Percentiles rank a stretch among this genome's conserved stretches.
Evolutionary conservation across 768 basidiomycete species (phyloP).

Genomic region (Flagelloscypha sp.): DNA sequence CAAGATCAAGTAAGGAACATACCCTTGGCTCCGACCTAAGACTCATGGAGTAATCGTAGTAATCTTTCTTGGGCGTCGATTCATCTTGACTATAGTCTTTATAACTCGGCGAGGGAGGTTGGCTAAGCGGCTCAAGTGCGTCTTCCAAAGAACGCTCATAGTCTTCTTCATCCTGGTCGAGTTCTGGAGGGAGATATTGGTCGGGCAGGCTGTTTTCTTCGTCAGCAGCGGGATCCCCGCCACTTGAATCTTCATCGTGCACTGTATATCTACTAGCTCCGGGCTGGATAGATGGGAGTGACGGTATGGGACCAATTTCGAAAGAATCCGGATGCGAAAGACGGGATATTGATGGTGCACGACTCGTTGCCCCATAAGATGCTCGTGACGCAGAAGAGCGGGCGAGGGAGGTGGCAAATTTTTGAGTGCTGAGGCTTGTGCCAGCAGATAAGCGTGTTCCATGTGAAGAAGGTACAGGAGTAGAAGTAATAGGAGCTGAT

Average conservation of each 20-base stretch:
- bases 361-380: conserved; percentile 20
- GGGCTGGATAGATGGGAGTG: conserved; percentile 34
- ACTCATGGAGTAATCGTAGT: conserved; percentile 50
- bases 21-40: conserved; percentile 58
- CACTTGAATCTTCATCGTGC: conserved; percentile 24
- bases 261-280: conserved; percentile 17
- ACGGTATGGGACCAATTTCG: conserved; percentile 51
- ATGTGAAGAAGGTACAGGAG: conserved; percentile 45
- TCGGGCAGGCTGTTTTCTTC: conserved; percentile 45
- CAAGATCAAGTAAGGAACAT: conserved; percentile 10
- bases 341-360: conserved; percentile 24
- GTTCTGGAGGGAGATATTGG: conserved; percentile 41
- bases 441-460: conserved; percentile 42
- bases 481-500: conserved; percentile 56
- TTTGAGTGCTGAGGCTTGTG: conserved; percentile 37
- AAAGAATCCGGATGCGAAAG: conserved; percentile 40
- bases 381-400: conserved; percentile 30
- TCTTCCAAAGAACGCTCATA: conserved; percentile 43
- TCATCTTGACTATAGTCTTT: conserved; percentile 25
- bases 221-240: conserved; percentile 27
- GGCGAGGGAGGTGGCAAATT: conserved; percentile 44
- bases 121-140: conserved; percentile 48
- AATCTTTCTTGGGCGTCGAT: conserved; percentile 40
- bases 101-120: conserved; percentile 39
- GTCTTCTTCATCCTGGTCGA: conserved; percentile 32